Evolutionary conservation across 441 rosid species (phyloP).

Genomic region (Daphne laureola): DNA sequence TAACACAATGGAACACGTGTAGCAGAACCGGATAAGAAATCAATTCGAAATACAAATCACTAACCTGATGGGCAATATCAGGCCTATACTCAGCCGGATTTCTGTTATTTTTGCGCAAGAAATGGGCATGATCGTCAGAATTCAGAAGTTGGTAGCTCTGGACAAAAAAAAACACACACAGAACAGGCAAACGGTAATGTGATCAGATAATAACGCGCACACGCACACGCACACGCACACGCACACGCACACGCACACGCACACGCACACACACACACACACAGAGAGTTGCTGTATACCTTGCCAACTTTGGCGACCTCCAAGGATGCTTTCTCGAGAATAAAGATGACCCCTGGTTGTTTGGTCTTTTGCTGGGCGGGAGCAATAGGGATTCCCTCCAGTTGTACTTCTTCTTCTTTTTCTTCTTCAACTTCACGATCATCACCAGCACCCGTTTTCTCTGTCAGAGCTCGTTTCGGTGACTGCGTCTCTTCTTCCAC

Average conservation of each 20-base stretch:
- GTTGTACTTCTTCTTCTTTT: conserved; percentile 14
- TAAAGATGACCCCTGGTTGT: conserved; percentile 43
- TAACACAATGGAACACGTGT: not conserved
- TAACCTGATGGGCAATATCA: conserved; percentile 73
- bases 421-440: conserved; percentile 21
- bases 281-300: conserved; percentile 28
- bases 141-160: conserved; percentile 72
- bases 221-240: no score
- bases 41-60: not conserved
- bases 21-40: not conserved
- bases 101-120: conserved; percentile 56
- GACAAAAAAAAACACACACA: not conserved
- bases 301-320: conserved; percentile 91
- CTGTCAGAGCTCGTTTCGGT: conserved; percentile 14
- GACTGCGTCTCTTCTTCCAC: conserved; percentile 5
- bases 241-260: no score
- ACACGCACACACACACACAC: no score
- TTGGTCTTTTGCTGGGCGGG: conserved; percentile 16
- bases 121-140: conserved; percentile 78
- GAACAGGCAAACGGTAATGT: not conserved
- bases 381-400: conserved; percentile 43
- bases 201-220: not conserved
- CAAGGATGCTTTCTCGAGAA: conserved; percentile 74
- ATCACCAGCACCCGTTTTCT: conserved; percentile 13
- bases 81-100: conserved; percentile 77